Percentiles rank a stretch among this genome's conserved stretches.
phyloP scores from a whole-genome alignment of 2,329 filamentous ascomycete species.

The Talaromyces sp. region DNA sequence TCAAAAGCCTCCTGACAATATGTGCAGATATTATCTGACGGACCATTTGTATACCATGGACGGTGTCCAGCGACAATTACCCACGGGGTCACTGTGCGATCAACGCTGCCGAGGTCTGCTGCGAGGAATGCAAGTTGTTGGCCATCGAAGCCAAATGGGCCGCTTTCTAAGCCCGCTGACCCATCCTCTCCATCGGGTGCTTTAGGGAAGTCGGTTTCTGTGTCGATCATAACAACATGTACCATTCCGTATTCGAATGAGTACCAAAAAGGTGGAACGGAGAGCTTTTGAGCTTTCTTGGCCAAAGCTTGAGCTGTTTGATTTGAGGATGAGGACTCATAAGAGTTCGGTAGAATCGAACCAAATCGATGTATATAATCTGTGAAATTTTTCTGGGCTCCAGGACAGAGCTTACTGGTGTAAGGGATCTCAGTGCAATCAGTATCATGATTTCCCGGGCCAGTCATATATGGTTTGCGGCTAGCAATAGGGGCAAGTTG shows the following conservation, averaged over 20 bases:
- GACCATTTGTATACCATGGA: conserved; percentile 16
- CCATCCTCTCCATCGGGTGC: conserved; percentile 11
- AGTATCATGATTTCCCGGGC: conserved; percentile 14
- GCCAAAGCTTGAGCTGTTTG: conserved; percentile 15
- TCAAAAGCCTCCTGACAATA: conserved; percentile 47
- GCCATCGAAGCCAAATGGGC: conserved; percentile 9
- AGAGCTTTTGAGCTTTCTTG: not conserved
- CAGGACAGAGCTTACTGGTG: conserved; percentile 15
- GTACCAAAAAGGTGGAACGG: conserved; percentile 3
- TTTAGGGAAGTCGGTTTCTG: conserved; percentile 13
- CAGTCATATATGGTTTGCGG: conserved; percentile 14
- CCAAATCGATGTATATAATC: conserved; percentile 18
- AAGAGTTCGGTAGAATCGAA: not conserved
- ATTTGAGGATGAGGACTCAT: conserved; percentile 11
- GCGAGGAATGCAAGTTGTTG: conserved; percentile 9
- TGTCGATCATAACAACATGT: conserved; percentile 11
- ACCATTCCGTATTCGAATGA: conserved; percentile 13
- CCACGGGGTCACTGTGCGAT: conserved; percentile 24
- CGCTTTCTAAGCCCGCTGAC: conserved; percentile 1
- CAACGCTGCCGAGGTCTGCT: conserved; percentile 17
- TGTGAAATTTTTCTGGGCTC: conserved; percentile 20
- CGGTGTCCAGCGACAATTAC: conserved; percentile 20
- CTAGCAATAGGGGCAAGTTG: conserved; percentile 6
- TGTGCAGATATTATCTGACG: conserved; percentile 23
- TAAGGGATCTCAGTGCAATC: conserved; percentile 14